These are phyloP conservation scores for Bisporella sp. DNA, from an alignment of 2,329 filamentous ascomycete genomes.

Conservation along the genomic window DNA sequence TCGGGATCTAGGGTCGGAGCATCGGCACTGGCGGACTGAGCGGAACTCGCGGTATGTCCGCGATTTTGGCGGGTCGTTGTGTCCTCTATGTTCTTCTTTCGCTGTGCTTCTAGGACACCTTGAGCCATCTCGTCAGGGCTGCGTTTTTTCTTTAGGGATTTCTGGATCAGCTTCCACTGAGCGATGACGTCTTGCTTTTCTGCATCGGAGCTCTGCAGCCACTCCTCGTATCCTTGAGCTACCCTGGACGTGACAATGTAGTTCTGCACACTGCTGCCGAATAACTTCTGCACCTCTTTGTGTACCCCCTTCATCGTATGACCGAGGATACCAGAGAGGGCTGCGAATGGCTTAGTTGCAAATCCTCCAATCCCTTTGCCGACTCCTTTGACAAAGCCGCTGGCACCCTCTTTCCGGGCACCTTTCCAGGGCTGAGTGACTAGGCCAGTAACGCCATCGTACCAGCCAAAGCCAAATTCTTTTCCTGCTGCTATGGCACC, in stretches of 20 bases:
- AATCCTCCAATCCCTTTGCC: constrained; percentile 76
- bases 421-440: constrained; percentile 69
- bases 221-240: constrained; percentile 63
- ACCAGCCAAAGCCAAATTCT: constrained; percentile 68
- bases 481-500: constrained; percentile 71
- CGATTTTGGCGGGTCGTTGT: constrained; percentile 30
- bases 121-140: background rate
- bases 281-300: constrained; percentile 62
- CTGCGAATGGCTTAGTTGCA: constrained; percentile 66
- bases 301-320: constrained; percentile 76
- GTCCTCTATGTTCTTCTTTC: constrained; percentile 39
- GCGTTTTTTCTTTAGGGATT: constrained; percentile 4
- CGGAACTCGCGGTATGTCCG: constrained; percentile 27
- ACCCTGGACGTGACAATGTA: constrained; percentile 72
- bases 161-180: constrained; percentile 37
- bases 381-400: constrained; percentile 71
- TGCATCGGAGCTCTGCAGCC: constrained; percentile 41
- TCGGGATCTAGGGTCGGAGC: constrained; percentile 10
- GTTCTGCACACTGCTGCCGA: constrained; percentile 64
- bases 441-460: constrained; percentile 72
- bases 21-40: constrained; percentile 10
- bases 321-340: constrained; percentile 59
- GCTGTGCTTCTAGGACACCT: constrained; percentile 19
- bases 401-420: constrained; percentile 51
- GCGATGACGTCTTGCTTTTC: constrained; percentile 57